Base-by-base conservation (phyloP, 257 asterid genomes). In the Solanum tarijense region DNA sequence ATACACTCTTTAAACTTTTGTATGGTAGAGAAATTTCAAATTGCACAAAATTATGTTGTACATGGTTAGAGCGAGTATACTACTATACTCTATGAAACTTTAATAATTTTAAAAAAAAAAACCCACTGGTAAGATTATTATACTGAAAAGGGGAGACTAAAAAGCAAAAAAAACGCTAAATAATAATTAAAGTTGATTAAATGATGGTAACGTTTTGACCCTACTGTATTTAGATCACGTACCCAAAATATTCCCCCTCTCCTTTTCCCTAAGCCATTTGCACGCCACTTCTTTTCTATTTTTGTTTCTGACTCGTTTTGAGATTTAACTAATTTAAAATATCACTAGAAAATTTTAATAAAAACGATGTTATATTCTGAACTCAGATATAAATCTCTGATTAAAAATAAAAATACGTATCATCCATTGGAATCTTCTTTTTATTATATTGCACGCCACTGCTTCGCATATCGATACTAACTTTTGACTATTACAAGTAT, bases 161-260 rank as follows among this genome's bases (percentile, higher is more conserved):
- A 78, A 43, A 79, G 85, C 18, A 79, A 60, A 43, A 43, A 4
- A 4, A 78, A 35, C 3, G 9, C 18, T 12, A 27, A 81, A 81
- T 81, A 81, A 81, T 46, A 46, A 81, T 81, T 46, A 81, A 81
- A 81, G 85, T 81, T 14, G 85, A 81, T 81, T 18, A 46, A 81
- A 43, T 20, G 35, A 46, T 46, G 85, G 85, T 16, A 16, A 46
- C 31, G 89, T 86, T 13, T 90, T 66, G 94, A 91, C 92, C 95
- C 92, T 92, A 92, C 90, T 87, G 74, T 84, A 87, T 87, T 84
- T 89, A 90, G 90, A 29, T 81, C 91, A 87, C 87, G 55, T 76
- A 93, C 89, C 92, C 92, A 68, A 90, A 39, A 90, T 88, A 90
- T 88, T 90, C 92, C 88, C 91, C 91, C 69, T 60, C 29, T 92